Evolutionary conservation across 441 rosid species (phyloP).

Genomic region (Macaranga tanarius): DNA sequence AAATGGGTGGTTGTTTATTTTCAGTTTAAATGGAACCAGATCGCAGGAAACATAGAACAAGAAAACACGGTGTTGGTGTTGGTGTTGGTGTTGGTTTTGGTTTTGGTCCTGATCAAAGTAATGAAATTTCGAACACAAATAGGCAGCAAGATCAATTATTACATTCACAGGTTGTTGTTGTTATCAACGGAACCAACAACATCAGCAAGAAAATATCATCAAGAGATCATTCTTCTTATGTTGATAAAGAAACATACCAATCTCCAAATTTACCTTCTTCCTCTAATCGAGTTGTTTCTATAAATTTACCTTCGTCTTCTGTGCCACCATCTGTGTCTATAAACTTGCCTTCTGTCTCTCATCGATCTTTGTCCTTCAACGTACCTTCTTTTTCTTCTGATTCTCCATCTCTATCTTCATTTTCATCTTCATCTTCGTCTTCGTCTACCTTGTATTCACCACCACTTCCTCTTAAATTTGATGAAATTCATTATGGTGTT

Average conservation of each 20-base stretch:
- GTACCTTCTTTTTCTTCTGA: conserved; percentile 18
- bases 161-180: conserved; percentile 5
- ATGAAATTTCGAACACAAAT: neutral
- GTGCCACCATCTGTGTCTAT: neutral
- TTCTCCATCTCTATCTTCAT: conserved; percentile 21
- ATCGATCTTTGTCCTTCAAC: neutral
- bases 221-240: neutral
- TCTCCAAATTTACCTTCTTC: neutral
- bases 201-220: neutral
- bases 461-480: neutral
- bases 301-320: neutral
- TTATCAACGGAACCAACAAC: conserved; percentile 7
- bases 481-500: neutral
- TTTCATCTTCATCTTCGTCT: conserved; percentile 33
- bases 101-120: neutral
- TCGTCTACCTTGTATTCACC: conserved; percentile 19
- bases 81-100: conserved; percentile 6
- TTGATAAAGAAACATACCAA: neutral
- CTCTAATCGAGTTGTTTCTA: neutral
- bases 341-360: neutral
- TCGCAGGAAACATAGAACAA: conserved; percentile 15
- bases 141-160: conserved; percentile 14
- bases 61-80: conserved; percentile 8
- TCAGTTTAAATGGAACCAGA: conserved; percentile 40
- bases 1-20: neutral